Evolutionary conservation across 768 basidiomycete species (phyloP).

Genomic region (Clitopilus hobsonii): DNA sequence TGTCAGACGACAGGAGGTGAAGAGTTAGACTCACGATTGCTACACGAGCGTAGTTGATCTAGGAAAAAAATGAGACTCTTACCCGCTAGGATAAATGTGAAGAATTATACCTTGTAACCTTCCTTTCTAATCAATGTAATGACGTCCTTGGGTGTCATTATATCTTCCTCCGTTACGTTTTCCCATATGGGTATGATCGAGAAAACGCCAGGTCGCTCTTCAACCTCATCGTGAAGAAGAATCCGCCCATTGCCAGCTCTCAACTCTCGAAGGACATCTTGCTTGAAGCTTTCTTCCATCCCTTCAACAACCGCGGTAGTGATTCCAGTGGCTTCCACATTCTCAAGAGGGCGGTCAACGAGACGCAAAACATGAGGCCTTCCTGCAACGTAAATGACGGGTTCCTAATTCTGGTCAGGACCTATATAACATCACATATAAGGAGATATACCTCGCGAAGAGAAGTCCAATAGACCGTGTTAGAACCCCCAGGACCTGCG

Average conservation of each 20-base stretch:
- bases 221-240: slow-evolving; percentile 92
- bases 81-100: too few relatives aligned
- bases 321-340: slow-evolving; percentile 96
- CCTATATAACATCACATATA: neutral
- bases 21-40: slow-evolving; percentile 64
- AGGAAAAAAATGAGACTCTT: neutral
- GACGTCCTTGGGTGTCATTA: slow-evolving; percentile 84
- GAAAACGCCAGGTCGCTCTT: slow-evolving; percentile 87
- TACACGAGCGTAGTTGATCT: slow-evolving; percentile 87
- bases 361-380: slow-evolving; percentile 88
- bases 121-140: slow-evolving; percentile 71
- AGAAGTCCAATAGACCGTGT: slow-evolving; percentile 90
- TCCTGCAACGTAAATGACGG: slow-evolving; percentile 86
- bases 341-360: slow-evolving; percentile 83
- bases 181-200: slow-evolving; percentile 96
- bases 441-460: slow-evolving; percentile 65
- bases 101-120: slow-evolving; percentile 77
- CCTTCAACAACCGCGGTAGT: slow-evolving; percentile 85
- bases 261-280: slow-evolving; percentile 84
- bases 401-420: slow-evolving; percentile 52
- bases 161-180: slow-evolving; percentile 71
- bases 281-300: slow-evolving; percentile 87
- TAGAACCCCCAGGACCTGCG: slow-evolving; percentile 72
- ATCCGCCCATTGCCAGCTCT: slow-evolving; percentile 67
- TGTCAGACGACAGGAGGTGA: neutral